A percentile compares a stretch with the other conserved stretches of the same genome.
Evolutionary conservation across 2,329 filamentous ascomycete genomes (phyloP).

Genomic region (Apiospora hydei): DNA sequence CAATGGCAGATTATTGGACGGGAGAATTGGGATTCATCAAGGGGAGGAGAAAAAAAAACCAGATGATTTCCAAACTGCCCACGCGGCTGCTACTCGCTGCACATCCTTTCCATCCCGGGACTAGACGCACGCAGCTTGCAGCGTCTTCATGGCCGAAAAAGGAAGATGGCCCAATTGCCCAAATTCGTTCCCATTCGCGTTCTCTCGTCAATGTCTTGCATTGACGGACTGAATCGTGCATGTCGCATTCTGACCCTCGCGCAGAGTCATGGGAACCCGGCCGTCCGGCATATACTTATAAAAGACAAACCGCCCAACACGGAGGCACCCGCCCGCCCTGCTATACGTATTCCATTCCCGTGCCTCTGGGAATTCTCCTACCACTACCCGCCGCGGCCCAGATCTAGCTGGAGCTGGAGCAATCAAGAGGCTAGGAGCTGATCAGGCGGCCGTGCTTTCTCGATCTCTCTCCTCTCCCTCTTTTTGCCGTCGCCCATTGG

Average conservation of each 20-base stretch:
- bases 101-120: slow-evolving; percentile 2
- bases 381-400: not conserved
- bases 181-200: not conserved
- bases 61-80: not conserved
- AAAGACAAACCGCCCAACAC: not conserved
- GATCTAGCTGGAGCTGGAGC: not conserved
- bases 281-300: not conserved
- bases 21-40: not conserved
- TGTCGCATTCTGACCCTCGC: not conserved
- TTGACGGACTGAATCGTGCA: not conserved
- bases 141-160: not conserved
- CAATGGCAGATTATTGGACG: not conserved
- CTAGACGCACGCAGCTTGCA: not conserved
- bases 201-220: too few relatives aligned
- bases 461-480: not conserved
- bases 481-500: too few relatives aligned
- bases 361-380: not conserved
- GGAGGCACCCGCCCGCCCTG: not conserved
- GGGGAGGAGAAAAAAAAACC: not conserved
- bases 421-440: not conserved
- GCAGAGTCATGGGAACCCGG: not conserved
- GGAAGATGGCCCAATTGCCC: not conserved
- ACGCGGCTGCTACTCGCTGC: not conserved
- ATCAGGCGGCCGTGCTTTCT: not conserved
- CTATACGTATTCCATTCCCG: too few relatives aligned